phyloP scores from a whole-genome alignment of 164 flowering plant genomes.

The Amborella trichopoda region DNA sequence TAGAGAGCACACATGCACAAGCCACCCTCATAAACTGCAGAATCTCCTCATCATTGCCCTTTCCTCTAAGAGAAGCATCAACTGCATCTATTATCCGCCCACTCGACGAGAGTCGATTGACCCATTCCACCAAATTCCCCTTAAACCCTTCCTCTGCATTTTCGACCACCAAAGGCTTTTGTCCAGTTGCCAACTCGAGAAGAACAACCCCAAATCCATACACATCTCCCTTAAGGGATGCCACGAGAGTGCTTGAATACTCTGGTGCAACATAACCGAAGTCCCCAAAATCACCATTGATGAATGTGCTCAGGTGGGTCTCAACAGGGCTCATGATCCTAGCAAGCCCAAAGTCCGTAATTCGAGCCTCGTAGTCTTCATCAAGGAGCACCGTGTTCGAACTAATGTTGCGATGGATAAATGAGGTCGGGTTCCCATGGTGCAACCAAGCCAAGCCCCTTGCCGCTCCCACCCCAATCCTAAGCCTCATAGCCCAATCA shows the following conservation, averaged over 20 bases:
- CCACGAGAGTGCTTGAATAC: conserved; percentile 45
- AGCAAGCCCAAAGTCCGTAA: conserved; percentile 46
- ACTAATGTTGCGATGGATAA: conserved; percentile 44
- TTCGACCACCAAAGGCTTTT: conserved; percentile 39
- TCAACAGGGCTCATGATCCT: conserved; percentile 28
- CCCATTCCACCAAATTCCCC: conserved; percentile 60
- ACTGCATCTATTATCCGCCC: conserved; percentile 37
- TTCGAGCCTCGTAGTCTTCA: conserved; percentile 51
- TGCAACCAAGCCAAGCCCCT: conserved; percentile 77
- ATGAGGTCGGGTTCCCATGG: conserved; percentile 45
- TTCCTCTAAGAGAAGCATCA: conserved; percentile 33
- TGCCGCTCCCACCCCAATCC: conserved; percentile 46
- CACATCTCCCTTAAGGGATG: conserved; percentile 54
- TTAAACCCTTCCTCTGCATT: conserved; percentile 38
- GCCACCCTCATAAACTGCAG: conserved; percentile 38
- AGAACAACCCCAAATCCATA: conserved; percentile 63
- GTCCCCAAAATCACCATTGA: conserved; percentile 46
- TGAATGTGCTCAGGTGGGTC: conserved; percentile 22
- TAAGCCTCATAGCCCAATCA: conserved; percentile 53
- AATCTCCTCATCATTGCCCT: conserved; percentile 45
- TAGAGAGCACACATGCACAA: conserved; percentile 41
- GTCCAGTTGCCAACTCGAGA: conserved; percentile 52
- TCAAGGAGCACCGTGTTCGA: conserved; percentile 50
- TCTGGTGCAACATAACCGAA: conserved; percentile 65
- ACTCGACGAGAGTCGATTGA: conserved; percentile 16